Evolutionary conservation across 768 basidiomycete genomes (phyloP), one percentile per base, ranked within the genome.

Genomic region (Phlegmacium glaucopus): DNA sequence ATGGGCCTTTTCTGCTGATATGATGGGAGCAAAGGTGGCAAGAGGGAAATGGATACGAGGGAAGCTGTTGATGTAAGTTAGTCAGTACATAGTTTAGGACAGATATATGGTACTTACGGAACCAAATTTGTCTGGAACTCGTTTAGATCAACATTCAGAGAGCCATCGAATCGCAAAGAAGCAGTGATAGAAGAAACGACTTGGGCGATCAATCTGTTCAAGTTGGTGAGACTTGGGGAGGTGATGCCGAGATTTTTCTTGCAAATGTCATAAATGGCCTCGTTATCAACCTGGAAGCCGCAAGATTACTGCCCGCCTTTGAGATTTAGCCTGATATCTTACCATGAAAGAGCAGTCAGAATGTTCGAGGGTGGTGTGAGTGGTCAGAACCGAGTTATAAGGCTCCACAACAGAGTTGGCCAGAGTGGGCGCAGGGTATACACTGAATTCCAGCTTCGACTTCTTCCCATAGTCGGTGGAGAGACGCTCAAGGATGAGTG

Each of bases 321-420:
- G 26, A 30, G 26, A 7, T 11, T 43, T n/a, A 40, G n/a, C 16
- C 46, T 17, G 47, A n/a, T 17, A 41, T 48, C 62, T 22, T 54
- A 87, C 96, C 95, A 99, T 98, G 80, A 99, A 99, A 30, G 96
- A 97, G 70, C 96, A 99, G 75, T 99, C 96, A n/a, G 96, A 96
- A 73, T 99, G 96, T 70, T 98, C 96, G 49, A 98, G 85, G 47
- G 96, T 98, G 36, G 96, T 97, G 70, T 99, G 96, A 41, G 96
- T 99, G 40, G 96, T 98, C 52, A 99, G 77, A 44, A 96, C 89
- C 1, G 90, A 89, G 79, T 99, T 99, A 77, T 99, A 99, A 2
- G 96, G 96, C 71, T 99, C 96, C 37, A 99, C 96, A 51, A 98
- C 89, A 29, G 95, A 97, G 72, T 86, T 96, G 40, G 91, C 88